A percentile compares a stretch with the other conserved stretches of the same genome.
phyloP scores from a whole-genome alignment of 805 yeast genomes.

The Myxozyma neotropica region DNA sequence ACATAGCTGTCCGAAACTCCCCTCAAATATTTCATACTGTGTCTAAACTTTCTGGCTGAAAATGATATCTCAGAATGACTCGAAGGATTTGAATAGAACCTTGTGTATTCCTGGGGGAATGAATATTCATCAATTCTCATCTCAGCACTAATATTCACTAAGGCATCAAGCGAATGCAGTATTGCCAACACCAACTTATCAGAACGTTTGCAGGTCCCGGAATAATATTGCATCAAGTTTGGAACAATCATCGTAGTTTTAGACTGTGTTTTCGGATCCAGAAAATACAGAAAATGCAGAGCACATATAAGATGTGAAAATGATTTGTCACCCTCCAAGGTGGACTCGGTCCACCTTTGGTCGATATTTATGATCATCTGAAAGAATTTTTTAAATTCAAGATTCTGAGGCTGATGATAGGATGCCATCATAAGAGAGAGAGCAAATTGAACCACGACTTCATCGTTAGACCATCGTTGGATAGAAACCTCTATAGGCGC shows the following conservation, averaged over 20 bases:
- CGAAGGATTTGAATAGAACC: background rate
- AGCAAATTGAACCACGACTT: constrained; percentile 51
- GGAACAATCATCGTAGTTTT: constrained; percentile 50
- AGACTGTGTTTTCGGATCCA: constrained; percentile 53
- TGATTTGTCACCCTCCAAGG: background rate
- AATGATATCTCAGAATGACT: background rate
- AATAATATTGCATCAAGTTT: constrained; percentile 55
- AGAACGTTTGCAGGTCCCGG: constrained; percentile 62
- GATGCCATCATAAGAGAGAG: constrained; percentile 23
- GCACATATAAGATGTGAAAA: constrained; percentile 49
- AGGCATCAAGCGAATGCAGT: constrained; percentile 59
- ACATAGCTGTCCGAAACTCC: constrained; percentile 63
- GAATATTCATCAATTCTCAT: constrained; percentile 4
- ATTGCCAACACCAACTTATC: constrained; percentile 65
- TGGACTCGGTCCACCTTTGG: constrained; percentile 34
- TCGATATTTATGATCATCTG: constrained; percentile 66
- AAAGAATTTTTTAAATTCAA: constrained; percentile 54
- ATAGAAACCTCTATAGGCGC: constrained; percentile 40
- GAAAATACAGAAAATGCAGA: constrained; percentile 53
- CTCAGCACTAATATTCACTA: constrained; percentile 36
- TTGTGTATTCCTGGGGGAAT: constrained; percentile 1
- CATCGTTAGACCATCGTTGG: constrained; percentile 51
- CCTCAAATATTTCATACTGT: constrained; percentile 46
- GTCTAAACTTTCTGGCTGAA: constrained; percentile 8
- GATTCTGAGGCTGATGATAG: constrained; percentile 32